Evolutionary conservation across 2,329 filamentous ascomycete species (phyloP).

Genomic region (Venturia pyrina): DNA sequence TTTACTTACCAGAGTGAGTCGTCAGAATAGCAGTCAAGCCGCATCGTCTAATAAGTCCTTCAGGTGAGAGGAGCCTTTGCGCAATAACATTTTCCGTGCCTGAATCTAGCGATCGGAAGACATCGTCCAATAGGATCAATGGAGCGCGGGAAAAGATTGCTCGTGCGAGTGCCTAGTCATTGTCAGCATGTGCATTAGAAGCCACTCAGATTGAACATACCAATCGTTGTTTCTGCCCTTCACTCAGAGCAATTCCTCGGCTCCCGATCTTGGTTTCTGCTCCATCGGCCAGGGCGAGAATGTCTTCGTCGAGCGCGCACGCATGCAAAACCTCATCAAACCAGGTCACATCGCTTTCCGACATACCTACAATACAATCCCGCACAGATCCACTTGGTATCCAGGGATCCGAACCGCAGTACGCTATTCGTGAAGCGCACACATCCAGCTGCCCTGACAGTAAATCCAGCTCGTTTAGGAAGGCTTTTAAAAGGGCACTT

Average conservation of each 20-base stretch:
- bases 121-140: not conserved
- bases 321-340: not conserved
- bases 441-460: constrained; percentile 12
- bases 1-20: constrained; percentile 11
- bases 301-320: not conserved
- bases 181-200: not conserved
- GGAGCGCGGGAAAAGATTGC: not conserved
- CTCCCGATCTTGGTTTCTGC: not conserved
- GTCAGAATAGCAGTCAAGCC: constrained; percentile 12
- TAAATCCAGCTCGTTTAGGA: constrained; percentile 16
- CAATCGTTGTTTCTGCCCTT: constrained; percentile 6
- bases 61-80: constrained; percentile 1
- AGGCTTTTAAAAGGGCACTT: constrained; percentile 16
- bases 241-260: not conserved
- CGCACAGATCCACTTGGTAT: constrained; percentile 11
- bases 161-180: not conserved
- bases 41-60: not conserved
- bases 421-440: constrained; percentile 13
- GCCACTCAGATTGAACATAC: not conserved
- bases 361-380: not conserved
- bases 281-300: not conserved
- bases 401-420: constrained; percentile 19
- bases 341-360: not conserved
- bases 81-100: constrained; percentile 9
- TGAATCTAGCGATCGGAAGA: constrained; percentile 4